These are phyloP conservation scores for Hanseniaspora clermontiae DNA, from an alignment of 805 yeast species.

Conservation along the genomic window DNA sequence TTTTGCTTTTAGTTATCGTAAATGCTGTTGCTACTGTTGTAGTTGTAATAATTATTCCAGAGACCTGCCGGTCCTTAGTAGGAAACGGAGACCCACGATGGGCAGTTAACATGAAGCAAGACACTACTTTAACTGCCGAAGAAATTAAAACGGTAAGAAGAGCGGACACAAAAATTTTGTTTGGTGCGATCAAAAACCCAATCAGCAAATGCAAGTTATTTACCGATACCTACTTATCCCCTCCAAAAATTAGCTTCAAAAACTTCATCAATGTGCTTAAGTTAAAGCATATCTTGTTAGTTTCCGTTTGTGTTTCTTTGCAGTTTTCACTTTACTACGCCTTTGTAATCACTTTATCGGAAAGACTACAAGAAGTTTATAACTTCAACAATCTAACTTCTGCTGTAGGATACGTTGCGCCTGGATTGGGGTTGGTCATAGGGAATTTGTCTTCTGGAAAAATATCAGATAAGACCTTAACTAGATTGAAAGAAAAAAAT, in stretches of 20 bases:
- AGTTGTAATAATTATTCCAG: slow-evolving; percentile 56
- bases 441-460: slow-evolving; percentile 42
- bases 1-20: slow-evolving; percentile 61
- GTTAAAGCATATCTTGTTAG: slow-evolving; percentile 34
- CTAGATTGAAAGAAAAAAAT: slow-evolving; percentile 19
- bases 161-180: slow-evolving; percentile 6
- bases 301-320: slow-evolving; percentile 37
- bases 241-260: slow-evolving; percentile 34
- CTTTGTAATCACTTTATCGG: slow-evolving; percentile 38
- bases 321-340: slow-evolving; percentile 46
- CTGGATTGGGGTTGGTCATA: slow-evolving; percentile 37
- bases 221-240: slow-evolving; percentile 29
- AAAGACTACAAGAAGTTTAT: slow-evolving; percentile 30
- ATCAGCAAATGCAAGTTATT: slow-evolving; percentile 19
- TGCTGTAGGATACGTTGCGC: slow-evolving; percentile 40
- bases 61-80: slow-evolving; percentile 57
- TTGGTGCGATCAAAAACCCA: slow-evolving; percentile 23
- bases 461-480: slow-evolving; percentile 32
- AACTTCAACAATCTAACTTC: slow-evolving; percentile 27
- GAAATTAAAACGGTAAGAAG: background rate
- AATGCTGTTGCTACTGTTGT: slow-evolving; percentile 42
- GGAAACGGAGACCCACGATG: slow-evolving; percentile 36
- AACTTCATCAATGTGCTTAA: slow-evolving; percentile 30
- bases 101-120: slow-evolving; percentile 14
- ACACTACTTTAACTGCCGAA: background rate